Evolutionary conservation across 2,329 filamentous ascomycete species (phyloP).

Genomic region (Aureobasidium namibiae): DNA sequence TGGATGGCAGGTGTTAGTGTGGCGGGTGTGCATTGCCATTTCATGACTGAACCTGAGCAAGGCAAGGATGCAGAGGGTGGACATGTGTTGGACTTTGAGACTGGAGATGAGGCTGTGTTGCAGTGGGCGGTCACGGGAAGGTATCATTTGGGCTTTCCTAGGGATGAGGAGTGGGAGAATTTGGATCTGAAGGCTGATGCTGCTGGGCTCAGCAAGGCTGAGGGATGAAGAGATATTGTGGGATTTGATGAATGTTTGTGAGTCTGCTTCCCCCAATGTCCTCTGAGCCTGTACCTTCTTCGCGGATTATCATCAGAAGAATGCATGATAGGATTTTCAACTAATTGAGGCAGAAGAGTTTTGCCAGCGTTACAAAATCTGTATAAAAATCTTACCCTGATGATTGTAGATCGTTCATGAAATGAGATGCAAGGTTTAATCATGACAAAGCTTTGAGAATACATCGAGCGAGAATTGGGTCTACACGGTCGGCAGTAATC

Average conservation of each 20-base stretch:
- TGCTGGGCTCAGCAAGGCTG: constrained; percentile 7
- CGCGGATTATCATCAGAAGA: no score
- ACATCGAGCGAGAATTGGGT: no score
- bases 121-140: constrained; percentile 34
- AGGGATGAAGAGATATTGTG: constrained; percentile 1
- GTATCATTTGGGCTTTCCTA: constrained; percentile 36
- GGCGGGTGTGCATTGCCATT: constrained; percentile 31
- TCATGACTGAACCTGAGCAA: constrained; percentile 25
- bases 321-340: no score
- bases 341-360: no score
- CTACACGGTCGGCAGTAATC: no score
- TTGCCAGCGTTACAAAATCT: no score
- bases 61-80: constrained; percentile 29
- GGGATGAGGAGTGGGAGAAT: constrained; percentile 33
- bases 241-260: not conserved
- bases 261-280: not conserved
- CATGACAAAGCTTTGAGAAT: no score
- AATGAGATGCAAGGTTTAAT: no score
- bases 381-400: no score
- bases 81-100: constrained; percentile 30
- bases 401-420: no score
- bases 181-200: constrained; percentile 17
- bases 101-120: constrained; percentile 25
- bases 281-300: not conserved
- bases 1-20: constrained; percentile 35